Base-by-base conservation (phyloP, 257 asterid genomes). In the Nicotiana benthamiana region DNA sequence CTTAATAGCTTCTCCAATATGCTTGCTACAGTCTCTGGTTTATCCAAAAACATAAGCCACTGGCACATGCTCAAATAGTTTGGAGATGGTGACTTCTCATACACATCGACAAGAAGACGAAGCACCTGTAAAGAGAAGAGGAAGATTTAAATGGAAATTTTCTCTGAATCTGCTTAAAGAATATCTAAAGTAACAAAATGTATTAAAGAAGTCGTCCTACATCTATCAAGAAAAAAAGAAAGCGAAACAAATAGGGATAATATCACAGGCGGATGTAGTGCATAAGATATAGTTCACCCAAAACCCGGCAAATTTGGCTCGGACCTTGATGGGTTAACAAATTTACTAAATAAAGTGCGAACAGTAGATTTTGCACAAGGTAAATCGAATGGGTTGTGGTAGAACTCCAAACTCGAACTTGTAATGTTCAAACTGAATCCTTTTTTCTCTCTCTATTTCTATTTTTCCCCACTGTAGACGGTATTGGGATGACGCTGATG, bases 41-140 rank as follows among this genome's bases (percentile, higher is more conserved):
- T 97, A 65, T 96, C 98, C 83, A 96, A 80, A 84, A 93, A 96
- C 99, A 96, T 96, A 76, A 96, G 93, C 63, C 97, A 92, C 87
- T 96, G 99, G 72, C 99, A 96, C 80, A 93, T 92, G 89, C 97
- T 94, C 86, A 93, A 81, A 79, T 89, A 96, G 87, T 96, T 97
- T n/a, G 99, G 99, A 85, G 97, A 92, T 46, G 97, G 88, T 80
- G 89, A 91, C 63, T 90, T 89, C 86, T 91, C 95, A 74, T 94
- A 90, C n/a, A 94, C 89, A 81, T 89, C 90, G 68, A 96, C 97
- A 62, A 96, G 91, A 81, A 96, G 97, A 27, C 91, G 90, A 79
- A 94, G 95, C 75, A 96, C 97, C 99, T 91, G 91, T 48, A 67
- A 67, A 43, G n/a, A 36, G 24, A 80, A 66, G 30, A 20, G 61